Conservation (phyloP, 2,329 filamentous ascomycete species). For the Sclerotinia minor region DNA sequence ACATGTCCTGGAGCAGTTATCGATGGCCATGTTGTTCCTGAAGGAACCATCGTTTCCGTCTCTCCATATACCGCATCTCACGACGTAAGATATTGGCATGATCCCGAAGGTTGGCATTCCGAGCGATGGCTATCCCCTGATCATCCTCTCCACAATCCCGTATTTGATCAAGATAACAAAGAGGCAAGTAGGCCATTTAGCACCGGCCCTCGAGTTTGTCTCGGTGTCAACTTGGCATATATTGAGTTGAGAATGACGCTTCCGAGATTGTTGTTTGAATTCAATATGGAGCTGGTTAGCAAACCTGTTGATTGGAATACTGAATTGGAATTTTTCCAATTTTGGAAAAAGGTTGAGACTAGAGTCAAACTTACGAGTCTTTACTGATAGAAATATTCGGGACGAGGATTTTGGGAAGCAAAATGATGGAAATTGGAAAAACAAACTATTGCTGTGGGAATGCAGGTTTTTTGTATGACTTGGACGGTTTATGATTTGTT, state of each 20-base stretch:
- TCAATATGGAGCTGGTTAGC: background rate
- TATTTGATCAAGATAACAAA: slow-evolving; percentile 7
- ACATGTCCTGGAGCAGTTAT: slow-evolving; percentile 9
- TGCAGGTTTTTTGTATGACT: background rate
- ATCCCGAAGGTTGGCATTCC: slow-evolving; percentile 7
- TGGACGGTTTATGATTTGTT: background rate
- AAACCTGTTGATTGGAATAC: slow-evolving; percentile 1
- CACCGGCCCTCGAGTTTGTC: slow-evolving; percentile 1
- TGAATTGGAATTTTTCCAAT: slow-evolving; percentile 4
- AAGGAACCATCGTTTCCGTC: slow-evolving; percentile 9
- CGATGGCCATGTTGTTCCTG: background rate
- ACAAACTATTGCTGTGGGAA: background rate
- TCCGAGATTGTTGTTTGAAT: slow-evolving; percentile 2
- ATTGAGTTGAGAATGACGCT: slow-evolving; percentile 11
- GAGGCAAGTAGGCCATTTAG: slow-evolving; percentile 11
- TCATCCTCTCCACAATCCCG: background rate
- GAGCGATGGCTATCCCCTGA: slow-evolving; percentile 6
- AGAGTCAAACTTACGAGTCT: slow-evolving; percentile 14
- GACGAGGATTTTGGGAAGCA: background rate
- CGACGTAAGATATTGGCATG: background rate
- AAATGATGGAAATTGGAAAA: background rate
- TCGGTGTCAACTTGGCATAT: slow-evolving; percentile 12
- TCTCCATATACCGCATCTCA: slow-evolving; percentile 6
- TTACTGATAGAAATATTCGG: background rate
- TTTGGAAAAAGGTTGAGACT: background rate